Conservation (phyloP, 2,329 filamentous ascomycete species). For the Periglandula ipomoeae region DNA sequence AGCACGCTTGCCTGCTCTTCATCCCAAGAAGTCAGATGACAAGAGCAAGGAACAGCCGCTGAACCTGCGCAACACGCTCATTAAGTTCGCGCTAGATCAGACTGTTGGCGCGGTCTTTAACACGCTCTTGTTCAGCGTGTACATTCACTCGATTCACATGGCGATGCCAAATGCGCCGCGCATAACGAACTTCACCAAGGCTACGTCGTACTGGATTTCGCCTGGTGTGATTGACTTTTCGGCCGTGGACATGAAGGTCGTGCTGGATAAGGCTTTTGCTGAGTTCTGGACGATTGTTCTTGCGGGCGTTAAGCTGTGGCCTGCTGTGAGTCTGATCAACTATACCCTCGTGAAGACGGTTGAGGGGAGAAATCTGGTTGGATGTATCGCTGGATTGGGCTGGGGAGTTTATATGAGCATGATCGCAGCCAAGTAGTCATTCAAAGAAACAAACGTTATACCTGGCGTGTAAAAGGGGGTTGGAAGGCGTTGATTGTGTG, state of each 20-base stretch:
- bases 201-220: conserved; percentile 25
- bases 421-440: conserved; percentile 30
- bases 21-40: conserved; percentile 19
- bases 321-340: conserved; percentile 58
- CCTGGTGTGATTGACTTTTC: conserved; percentile 33
- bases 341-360: conserved; percentile 62
- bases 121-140: conserved; percentile 53
- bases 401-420: conserved; percentile 73
- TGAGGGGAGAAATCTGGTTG: conserved; percentile 59
- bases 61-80: conserved; percentile 53
- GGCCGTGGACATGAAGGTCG: conserved; percentile 33
- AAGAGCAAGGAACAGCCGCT: conserved; percentile 23
- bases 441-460: too few species aligned
- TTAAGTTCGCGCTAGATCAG: conserved; percentile 63
- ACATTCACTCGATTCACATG: conserved; percentile 46
- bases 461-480: too few species aligned
- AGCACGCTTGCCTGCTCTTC: conserved; percentile 31
- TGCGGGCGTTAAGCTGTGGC: conserved; percentile 64
- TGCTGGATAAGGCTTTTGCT: conserved; percentile 33
- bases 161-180: conserved; percentile 36
- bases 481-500: too few species aligned
- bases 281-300: conserved; percentile 57
- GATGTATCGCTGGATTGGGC: conserved; percentile 59
- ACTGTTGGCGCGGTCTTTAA: conserved; percentile 57
- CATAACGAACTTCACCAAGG: conserved; percentile 25